Evolutionary conservation across 192 early-diverging fungal genomes (phyloP).

Genomic region (Radiomyces spectabilis): DNA sequence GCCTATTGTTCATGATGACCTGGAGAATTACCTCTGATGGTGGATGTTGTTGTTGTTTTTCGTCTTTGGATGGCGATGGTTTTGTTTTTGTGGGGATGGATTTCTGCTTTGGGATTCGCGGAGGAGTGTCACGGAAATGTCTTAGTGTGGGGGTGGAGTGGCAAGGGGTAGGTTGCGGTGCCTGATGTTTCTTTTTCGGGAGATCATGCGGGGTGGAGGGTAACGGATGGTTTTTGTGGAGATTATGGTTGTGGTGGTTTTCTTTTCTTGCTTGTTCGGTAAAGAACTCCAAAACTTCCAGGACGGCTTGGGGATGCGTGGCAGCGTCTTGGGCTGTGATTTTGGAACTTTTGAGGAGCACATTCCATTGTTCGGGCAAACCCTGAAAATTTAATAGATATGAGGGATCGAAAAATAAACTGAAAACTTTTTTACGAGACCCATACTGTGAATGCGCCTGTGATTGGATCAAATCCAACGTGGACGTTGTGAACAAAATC

Average conservation of each 20-base stretch:
- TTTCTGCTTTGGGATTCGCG: neutral
- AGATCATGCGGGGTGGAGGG: too few species aligned
- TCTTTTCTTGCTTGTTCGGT: conserved; percentile 66
- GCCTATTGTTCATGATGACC: too few species aligned
- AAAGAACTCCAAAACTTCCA: conserved; percentile 98
- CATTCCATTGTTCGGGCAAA: conserved; percentile 93
- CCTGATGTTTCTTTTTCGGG: neutral
- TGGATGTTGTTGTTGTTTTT: too few species aligned
- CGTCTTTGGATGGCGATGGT: too few species aligned
- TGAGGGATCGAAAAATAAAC: conserved; percentile 1
- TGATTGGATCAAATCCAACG: conserved; percentile 59
- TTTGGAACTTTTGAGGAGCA: conserved; percentile 84
- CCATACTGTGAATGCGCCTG: conserved; percentile 52
- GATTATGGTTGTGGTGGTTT: too few species aligned
- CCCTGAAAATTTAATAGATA: conserved; percentile 44
- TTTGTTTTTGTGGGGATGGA: too few species aligned
- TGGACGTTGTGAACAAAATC: conserved; percentile 86
- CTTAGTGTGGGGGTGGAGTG: conserved; percentile 21
- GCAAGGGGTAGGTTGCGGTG: conserved; percentile 5
- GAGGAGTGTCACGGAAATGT: conserved; percentile 20
- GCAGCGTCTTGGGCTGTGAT: conserved; percentile 97
- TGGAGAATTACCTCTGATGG: too few species aligned
- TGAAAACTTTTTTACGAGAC: neutral
- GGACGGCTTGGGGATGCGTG: conserved; percentile 95
- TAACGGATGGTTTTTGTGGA: too few species aligned